phyloP scores from a whole-genome alignment of 2,329 filamentous ascomycete genomes.

The Hymenoscyphus linearis region DNA sequence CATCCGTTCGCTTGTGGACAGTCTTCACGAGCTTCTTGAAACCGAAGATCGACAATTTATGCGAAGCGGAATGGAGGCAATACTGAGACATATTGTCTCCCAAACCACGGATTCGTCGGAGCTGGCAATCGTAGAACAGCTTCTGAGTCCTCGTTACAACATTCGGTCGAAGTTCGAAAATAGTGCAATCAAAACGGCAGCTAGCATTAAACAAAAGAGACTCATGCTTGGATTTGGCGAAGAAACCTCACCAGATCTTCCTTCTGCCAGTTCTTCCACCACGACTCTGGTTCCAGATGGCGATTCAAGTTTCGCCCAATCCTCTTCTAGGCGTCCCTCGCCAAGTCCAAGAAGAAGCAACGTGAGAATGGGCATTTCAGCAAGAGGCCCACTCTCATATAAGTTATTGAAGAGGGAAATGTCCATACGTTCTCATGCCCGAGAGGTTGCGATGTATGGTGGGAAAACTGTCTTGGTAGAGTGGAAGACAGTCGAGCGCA shows the following conservation, averaged over 20 bases:
- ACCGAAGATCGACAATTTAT: neutral
- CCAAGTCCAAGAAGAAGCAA: neutral
- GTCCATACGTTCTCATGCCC: neutral
- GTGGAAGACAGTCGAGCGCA: constrained; percentile 13
- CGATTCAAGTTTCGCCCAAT: neutral
- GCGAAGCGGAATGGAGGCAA: neutral
- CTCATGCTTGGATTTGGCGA: constrained; percentile 8
- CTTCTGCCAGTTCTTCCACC: neutral
- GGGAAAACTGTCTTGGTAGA: constrained; percentile 12
- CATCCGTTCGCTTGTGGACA: constrained; percentile 15
- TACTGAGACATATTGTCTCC: constrained; percentile 12
- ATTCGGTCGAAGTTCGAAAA: neutral
- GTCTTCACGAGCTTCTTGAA: constrained; percentile 17
- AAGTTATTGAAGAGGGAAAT: constrained; percentile 4
- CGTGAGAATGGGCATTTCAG: neutral
- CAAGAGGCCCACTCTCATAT: neutral
- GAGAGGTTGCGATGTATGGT: constrained; percentile 15
- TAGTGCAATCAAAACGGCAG: constrained; percentile 9
- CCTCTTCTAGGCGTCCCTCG: no score
- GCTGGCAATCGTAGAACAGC: constrained; percentile 8
- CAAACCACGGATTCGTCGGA: constrained; percentile 8
- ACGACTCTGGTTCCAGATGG: neutral
- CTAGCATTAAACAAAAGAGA: constrained; percentile 10
- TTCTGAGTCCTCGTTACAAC: constrained; percentile 5
- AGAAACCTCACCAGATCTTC: neutral